Base-by-base conservation (phyloP, 164 flowering plant species). In the Santalum album region DNA sequence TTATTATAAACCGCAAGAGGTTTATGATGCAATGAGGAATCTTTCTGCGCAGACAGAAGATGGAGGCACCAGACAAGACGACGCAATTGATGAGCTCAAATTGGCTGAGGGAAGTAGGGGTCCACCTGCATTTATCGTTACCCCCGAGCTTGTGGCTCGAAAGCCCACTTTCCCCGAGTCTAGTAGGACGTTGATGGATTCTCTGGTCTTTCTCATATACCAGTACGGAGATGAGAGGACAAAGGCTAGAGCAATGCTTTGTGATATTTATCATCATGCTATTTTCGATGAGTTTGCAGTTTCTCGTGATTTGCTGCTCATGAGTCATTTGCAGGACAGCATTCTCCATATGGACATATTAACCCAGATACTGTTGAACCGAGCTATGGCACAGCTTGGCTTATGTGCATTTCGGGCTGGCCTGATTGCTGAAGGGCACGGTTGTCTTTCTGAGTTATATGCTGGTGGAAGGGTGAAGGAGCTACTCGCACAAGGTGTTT, bases 221-320 rank as follows among this genome's bases (percentile, higher is more conserved):
- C 80, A 79, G 62, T 68, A 72, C 64, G 99, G 96, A 25, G 99
- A 92, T 75, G 96, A 92, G 68, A 74, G 96, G 26, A 92, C 99
- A 1, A 92, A 89, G 65, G 99, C 96, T 11, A 82, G 96, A 49
- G 96, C 99, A 24, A 84, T 87, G 96, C 84, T 89, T 5, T 92
- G 96, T 77, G 99, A 92, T 67, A 87, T 89, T 6, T 92, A 92
- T 43, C 96, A 92, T 64, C 97, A 89, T 74, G 97, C 99, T n/a
- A 71, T 87, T 36, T 43, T 70, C 57, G 90, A 92, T 58, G 87
- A 80, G 61, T 92, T 87, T 50, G 63, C 84, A 12, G 75, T 67
- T 55, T 59, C 99, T 7, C 86, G 96, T 23, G 99, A 92, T 53
- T 67, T 89, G 74, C 54, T 92, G 64, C 63, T 89, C 15, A 92